These are phyloP conservation scores for Sugiyamaella mastotermitis DNA, from an alignment of 805 yeast genomes.

Conservation along the genomic window DNA sequence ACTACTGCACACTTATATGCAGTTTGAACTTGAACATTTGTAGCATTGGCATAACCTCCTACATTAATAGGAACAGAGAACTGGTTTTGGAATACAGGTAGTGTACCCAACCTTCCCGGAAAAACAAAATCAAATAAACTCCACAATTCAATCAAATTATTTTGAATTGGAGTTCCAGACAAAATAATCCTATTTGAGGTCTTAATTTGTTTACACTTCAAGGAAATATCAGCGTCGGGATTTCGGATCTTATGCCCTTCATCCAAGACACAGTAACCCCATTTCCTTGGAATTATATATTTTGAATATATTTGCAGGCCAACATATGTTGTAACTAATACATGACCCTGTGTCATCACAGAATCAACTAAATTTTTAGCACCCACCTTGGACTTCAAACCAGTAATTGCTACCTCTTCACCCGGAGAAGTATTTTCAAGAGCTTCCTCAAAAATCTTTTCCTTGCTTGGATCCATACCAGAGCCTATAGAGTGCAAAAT, in stretches of 20 bases:
- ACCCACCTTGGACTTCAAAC: slow-evolving; percentile 32
- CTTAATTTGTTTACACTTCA: slow-evolving; percentile 75
- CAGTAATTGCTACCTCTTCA: slow-evolving; percentile 25
- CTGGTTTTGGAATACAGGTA: slow-evolving; percentile 90
- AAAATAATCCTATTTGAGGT: slow-evolving; percentile 83
- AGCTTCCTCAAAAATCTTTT: slow-evolving; percentile 27
- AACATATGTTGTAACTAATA: slow-evolving; percentile 85
- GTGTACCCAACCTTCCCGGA: slow-evolving; percentile 90
- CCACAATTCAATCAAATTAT: slow-evolving; percentile 89
- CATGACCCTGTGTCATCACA: slow-evolving; percentile 67
- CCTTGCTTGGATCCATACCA: slow-evolving; percentile 52
- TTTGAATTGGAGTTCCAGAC: slow-evolving; percentile 96
- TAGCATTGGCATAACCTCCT: slow-evolving; percentile 98
- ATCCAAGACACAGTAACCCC: slow-evolving; percentile 91
- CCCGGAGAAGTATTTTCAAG: slow-evolving; percentile 18
- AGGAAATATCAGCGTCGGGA: slow-evolving; percentile 83
- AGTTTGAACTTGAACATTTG: slow-evolving; percentile 91
- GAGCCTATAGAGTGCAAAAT: slow-evolving; percentile 89
- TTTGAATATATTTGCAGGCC: slow-evolving; percentile 69
- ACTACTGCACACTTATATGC: slow-evolving; percentile 95
- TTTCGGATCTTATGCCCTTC: slow-evolving; percentile 97
- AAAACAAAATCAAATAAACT: slow-evolving; percentile 89
- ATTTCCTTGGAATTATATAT: slow-evolving; percentile 54
- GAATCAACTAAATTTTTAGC: slow-evolving; percentile 42
- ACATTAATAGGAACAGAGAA: slow-evolving; percentile 87